Evolutionary conservation across 1,284 basidiomycete genomes (phyloP).

Genomic region (Ganoderma meredithae): DNA sequence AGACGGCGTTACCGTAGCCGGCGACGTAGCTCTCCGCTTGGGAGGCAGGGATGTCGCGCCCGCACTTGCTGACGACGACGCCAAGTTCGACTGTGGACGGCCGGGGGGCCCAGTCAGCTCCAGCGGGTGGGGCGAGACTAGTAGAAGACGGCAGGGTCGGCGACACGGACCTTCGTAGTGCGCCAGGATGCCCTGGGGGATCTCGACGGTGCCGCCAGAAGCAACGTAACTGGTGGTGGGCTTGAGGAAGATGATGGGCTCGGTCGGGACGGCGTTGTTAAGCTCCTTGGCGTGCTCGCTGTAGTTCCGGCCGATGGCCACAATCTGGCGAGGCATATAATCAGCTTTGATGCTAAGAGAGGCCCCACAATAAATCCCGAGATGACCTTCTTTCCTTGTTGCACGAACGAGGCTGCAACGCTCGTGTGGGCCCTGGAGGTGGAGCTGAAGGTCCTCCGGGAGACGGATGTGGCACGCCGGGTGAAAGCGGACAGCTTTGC

Average conservation of each 20-base stretch:
- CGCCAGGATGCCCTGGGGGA: slow-evolving; percentile 84
- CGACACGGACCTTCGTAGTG: slow-evolving; percentile 87
- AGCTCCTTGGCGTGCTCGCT: slow-evolving; percentile 92
- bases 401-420: slow-evolving; percentile 53
- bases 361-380: background rate
- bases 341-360: background rate
- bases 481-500: slow-evolving; percentile 5
- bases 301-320: slow-evolving; percentile 90
- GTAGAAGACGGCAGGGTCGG: background rate
- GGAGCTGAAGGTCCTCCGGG: slow-evolving; percentile 29
- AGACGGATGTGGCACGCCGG: background rate
- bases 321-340: slow-evolving; percentile 61
- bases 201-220: slow-evolving; percentile 84
- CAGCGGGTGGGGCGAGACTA: background rate
- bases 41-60: slow-evolving; percentile 79
- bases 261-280: slow-evolving; percentile 88
- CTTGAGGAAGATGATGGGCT: slow-evolving; percentile 99
- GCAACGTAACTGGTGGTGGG: slow-evolving; percentile 90
- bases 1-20: slow-evolving; percentile 75
- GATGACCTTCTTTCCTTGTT: slow-evolving; percentile 55
- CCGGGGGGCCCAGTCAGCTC: background rate
- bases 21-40: slow-evolving; percentile 85
- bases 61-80: slow-evolving; percentile 90
- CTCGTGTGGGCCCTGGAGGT: slow-evolving; percentile 31
- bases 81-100: slow-evolving; percentile 86